Evolutionary conservation across 2,329 filamentous ascomycete genomes (phyloP), one percentile per base, ranked within the genome.

Genomic region (Diaporthe australafricana): DNA sequence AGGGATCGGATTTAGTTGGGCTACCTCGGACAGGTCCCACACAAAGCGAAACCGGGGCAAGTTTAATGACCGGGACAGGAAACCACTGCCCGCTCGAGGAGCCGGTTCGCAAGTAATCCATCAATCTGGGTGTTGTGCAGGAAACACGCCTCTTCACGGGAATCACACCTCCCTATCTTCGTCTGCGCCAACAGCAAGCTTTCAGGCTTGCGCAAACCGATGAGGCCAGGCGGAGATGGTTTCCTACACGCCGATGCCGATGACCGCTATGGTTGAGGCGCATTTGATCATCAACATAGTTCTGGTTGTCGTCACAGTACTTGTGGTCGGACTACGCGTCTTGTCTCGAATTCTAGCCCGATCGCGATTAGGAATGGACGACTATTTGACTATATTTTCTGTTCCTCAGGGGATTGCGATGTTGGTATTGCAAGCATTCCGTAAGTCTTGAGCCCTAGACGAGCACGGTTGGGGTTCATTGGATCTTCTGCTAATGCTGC

Each of bases 311-410:
- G 38, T 80, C 20, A 75, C 77, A 3, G 42, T 78, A 22, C 7
- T 70, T 30, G 74, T 76, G 25, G 76, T 81, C 45, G 75, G 48
- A 5, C 70, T 79, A 12, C 76, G 80, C 20, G 62, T 81, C 3
- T 47, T 76, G n/a, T 70, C 78, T 16, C 79, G 79, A 16, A 73
- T 78, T 47, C 45, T 74, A 32, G 75, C 77, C 8, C 77, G 77
- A 14, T 75, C 76, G 17, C 75, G 75, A n/a, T 73, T 82, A n/a
- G 78, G 80, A 53, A 78, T 76, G 75, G 83, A 84, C 75, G 83
- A 84, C 73, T 80, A 78, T 70, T 75, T 83, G 55, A 71, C 63
- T 6, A 12, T 68, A 17, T 45, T 70, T 2, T 40, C 69, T 6
- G 11, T 71, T 12, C 80, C 80, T 25, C 79, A 78, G 70, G 77